Conservation (phyloP, 164 flowering plant genomes). For the Dillenia suffruticosa region DNA sequence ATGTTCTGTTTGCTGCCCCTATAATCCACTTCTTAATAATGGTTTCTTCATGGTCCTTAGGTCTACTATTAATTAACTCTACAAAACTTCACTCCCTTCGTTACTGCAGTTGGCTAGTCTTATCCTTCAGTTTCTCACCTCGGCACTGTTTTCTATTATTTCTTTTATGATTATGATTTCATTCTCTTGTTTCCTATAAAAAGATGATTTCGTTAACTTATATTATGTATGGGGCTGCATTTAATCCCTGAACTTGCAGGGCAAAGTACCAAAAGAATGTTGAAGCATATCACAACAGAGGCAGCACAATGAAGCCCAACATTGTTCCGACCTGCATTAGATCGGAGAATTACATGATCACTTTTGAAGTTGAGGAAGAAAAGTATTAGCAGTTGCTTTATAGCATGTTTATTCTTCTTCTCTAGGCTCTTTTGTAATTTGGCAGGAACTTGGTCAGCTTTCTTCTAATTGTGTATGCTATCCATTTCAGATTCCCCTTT, state of each 20-base stretch:
- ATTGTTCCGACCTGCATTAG: conserved; percentile 85
- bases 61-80: too few relatives aligned
- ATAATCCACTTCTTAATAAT: too few relatives aligned
- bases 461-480: background rate
- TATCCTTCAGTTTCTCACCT: too few relatives aligned
- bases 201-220: too few relatives aligned
- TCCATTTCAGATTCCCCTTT: conserved; percentile 71
- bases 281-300: conserved; percentile 88
- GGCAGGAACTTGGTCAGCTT: background rate
- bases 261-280: conserved; percentile 98
- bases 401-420: conserved; percentile 1
- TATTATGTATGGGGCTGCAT: too few relatives aligned
- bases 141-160: background rate
- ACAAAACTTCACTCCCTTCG: too few relatives aligned
- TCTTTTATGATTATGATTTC: background rate
- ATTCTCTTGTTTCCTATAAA: too few relatives aligned
- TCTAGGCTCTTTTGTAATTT: background rate
- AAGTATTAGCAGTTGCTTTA: conserved; percentile 40
- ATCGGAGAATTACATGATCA: conserved; percentile 88
- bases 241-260: conserved; percentile 32
- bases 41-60: too few relatives aligned
- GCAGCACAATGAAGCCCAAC: conserved; percentile 69
- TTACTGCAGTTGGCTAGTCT: too few relatives aligned
- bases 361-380: conserved; percentile 97
- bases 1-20: too few relatives aligned